phyloP scores from a whole-genome alignment of 2,329 filamentous ascomycete species.

The Calonectria fujianensis region DNA sequence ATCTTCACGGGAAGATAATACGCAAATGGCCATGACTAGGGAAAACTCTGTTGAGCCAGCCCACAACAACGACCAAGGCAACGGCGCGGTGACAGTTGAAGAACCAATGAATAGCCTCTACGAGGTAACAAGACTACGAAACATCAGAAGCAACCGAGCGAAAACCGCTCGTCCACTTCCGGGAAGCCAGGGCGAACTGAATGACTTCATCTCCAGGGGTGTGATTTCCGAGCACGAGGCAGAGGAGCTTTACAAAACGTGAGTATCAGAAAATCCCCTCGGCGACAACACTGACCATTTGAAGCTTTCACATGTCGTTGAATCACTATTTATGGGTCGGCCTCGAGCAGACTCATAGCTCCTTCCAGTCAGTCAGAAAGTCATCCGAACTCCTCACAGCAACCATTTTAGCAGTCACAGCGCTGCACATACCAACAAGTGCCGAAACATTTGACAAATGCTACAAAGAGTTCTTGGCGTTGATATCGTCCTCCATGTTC shows the following conservation, averaged over 20 bases:
- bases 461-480: conserved; percentile 73
- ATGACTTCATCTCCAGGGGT: conserved; percentile 43
- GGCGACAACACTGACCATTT: background rate
- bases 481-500: conserved; percentile 75
- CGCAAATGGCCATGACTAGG: conserved; percentile 44
- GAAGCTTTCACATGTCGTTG: conserved; percentile 41
- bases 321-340: conserved; percentile 48
- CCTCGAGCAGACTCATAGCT: conserved; percentile 58
- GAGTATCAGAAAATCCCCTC: background rate
- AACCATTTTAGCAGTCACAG: conserved; percentile 75
- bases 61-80: conserved; percentile 32
- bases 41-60: conserved; percentile 43
- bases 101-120: conserved; percentile 46
- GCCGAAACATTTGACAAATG: conserved; percentile 65
- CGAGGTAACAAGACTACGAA: conserved; percentile 44
- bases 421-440: conserved; percentile 74
- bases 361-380: conserved; percentile 70
- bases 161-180: conserved; percentile 40
- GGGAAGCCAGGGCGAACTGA: conserved; percentile 41
- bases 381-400: conserved; percentile 74
- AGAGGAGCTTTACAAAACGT: conserved; percentile 44
- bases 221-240: conserved; percentile 44
- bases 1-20: conserved; percentile 45
- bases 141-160: conserved; percentile 44
- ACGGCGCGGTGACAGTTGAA: conserved; percentile 42